A percentile compares a stretch with the other conserved stretches of the same genome.
phyloP scores from a whole-genome alignment of 345 rosid genomes.

The Gossypium herbaceum region DNA sequence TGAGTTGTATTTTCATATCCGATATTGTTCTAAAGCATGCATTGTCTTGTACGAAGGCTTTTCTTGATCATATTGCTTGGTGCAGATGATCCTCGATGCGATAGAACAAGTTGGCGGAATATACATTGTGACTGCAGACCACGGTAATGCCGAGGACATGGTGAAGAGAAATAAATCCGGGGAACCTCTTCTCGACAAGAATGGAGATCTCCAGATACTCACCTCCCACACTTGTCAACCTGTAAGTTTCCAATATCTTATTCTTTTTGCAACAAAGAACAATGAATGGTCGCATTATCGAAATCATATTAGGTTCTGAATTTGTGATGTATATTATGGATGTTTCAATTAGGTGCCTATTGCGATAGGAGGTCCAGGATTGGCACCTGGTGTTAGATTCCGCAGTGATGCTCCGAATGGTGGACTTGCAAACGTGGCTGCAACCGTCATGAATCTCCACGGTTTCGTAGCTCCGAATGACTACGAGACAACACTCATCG shows the following conservation, averaged over 20 bases:
- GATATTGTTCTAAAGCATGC: neutral
- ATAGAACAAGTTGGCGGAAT: constrained; percentile 86
- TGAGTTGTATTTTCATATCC: neutral
- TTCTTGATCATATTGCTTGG: neutral
- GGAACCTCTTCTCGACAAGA: constrained; percentile 59
- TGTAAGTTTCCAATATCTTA: constrained; percentile 39
- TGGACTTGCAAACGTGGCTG: constrained; percentile 94
- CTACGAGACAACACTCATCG: constrained; percentile 81
- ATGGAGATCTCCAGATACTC: constrained; percentile 77
- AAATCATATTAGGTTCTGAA: neutral
- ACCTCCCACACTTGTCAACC: constrained; percentile 97
- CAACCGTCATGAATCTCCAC: constrained; percentile 91
- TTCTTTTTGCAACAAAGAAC: neutral
- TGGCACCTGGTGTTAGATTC: constrained; percentile 62
- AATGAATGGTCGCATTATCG: neutral
- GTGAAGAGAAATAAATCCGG: constrained; percentile 87
- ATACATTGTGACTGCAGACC: constrained; percentile 92
- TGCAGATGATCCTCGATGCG: constrained; percentile 85
- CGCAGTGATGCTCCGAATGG: constrained; percentile 58
- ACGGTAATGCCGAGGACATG: constrained; percentile 98
- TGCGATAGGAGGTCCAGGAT: constrained; percentile 93
- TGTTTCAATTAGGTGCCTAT: constrained; percentile 61
- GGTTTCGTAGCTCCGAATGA: constrained; percentile 79
- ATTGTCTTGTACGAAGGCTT: neutral
- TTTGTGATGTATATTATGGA: neutral